Conservation (phyloP, 148 eudicot genomes). For the Fallopia convolvulus region DNA sequence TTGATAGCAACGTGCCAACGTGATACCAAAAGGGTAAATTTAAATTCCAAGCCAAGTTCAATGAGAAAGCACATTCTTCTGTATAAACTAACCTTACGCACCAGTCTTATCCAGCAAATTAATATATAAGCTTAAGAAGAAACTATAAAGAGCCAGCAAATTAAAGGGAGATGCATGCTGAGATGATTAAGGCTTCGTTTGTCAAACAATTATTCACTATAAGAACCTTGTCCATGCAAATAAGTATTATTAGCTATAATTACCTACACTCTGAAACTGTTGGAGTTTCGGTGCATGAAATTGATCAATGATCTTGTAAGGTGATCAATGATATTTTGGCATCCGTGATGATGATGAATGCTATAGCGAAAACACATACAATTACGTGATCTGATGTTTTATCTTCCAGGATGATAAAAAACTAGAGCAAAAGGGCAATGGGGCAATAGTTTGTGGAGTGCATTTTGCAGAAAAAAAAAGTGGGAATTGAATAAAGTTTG, state of each 20-base stretch:
- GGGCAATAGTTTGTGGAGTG: constrained; percentile 7
- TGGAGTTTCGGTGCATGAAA: too few relatives aligned
- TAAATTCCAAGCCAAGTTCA: not conserved
- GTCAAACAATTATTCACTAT: too few relatives aligned
- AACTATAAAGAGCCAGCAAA: not conserved
- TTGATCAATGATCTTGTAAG: not conserved
- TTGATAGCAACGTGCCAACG: constrained; percentile 9
- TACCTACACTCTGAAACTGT: too few relatives aligned
- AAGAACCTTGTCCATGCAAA: too few relatives aligned
- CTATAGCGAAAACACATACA: not conserved
- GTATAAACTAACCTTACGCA: not conserved
- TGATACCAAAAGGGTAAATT: not conserved
- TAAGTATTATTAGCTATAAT: not conserved
- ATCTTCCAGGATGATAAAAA: not conserved
- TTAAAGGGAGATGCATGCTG: not conserved
- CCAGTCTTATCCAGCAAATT: not conserved
- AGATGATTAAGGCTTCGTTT: too few relatives aligned
- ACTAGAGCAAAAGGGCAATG: not conserved
- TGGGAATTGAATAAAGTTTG: not conserved
- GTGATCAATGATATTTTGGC: not conserved
- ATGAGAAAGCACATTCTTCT: not conserved
- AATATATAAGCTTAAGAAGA: not conserved
- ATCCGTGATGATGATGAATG: constrained; percentile 6
- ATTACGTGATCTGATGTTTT: not conserved
- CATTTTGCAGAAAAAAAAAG: not conserved